A percentile compares a stretch with the other conserved stretches of the same genome.
Conservation (phyloP, 1,284 basidiomycete genomes). For the Neotropicomus parvogracilis region DNA sequence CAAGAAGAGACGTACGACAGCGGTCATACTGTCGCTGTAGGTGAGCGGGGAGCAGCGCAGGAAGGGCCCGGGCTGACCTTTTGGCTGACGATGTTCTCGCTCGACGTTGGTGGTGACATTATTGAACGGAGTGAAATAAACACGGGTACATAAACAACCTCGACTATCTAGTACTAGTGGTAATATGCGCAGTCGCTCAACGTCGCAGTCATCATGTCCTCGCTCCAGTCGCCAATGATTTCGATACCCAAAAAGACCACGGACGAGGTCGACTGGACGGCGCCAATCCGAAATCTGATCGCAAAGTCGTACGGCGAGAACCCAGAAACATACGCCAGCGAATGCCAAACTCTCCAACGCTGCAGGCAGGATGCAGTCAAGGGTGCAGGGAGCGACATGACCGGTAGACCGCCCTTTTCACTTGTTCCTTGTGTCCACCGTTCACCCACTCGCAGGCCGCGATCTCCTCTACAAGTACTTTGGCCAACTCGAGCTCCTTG, state of each 20-base stretch:
- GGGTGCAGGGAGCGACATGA: conserved; percentile 91
- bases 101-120: conserved; percentile 52
- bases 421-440: neutral
- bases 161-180: no score
- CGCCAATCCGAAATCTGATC: conserved; percentile 83
- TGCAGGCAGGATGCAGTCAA: conserved; percentile 94
- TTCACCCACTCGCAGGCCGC: conserved; percentile 51
- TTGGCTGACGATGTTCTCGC: conserved; percentile 82
- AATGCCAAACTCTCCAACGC: conserved; percentile 81
- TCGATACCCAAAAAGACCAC: conserved; percentile 76
- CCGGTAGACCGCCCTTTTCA: conserved; percentile 51
- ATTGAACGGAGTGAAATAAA: conserved; percentile 37
- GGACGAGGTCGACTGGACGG: conserved; percentile 90
- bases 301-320: conserved; percentile 91
- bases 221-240: conserved; percentile 77
- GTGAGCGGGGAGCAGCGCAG: conserved; percentile 9
- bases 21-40: conserved; percentile 74
- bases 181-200: conserved; percentile 6
- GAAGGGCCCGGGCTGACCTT: conserved; percentile 57
- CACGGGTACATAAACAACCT: conserved; percentile 18
- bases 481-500: conserved; percentile 96
- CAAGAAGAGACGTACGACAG: conserved; percentile 64
- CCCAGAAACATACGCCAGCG: conserved; percentile 82
- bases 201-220: conserved; percentile 52
- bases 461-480: conserved; percentile 99